Evolutionary conservation across 2,329 filamentous ascomycete species (phyloP), one percentile per base, ranked within the genome.

Genomic region (Cyphellophora europaea): DNA sequence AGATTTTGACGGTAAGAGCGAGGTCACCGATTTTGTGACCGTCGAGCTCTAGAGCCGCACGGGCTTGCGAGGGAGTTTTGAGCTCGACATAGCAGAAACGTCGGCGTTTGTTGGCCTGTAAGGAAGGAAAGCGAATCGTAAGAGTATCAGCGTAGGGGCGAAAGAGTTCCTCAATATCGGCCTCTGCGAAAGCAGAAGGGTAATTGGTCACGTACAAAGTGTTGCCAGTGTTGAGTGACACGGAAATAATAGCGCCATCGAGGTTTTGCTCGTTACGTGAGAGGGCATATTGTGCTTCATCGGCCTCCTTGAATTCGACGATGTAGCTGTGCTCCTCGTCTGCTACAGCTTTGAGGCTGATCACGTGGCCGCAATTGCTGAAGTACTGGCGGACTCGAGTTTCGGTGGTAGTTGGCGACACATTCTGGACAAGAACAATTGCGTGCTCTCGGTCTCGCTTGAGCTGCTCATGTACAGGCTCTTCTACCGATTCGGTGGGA

Each of bases 61-160:
- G 69, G 1, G 87, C 84, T 34, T 74, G 72, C n/a, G 70, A 68
- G 3, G 71, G 59, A 19, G 77, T 75, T 31, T 77, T 71, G 55
- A 95, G 95, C n/a, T 93, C 85, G 5, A 95, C 71, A 57, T 98
- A 98, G 64, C 88, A 95, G 63, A 98, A 98, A 15, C 91, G 81
- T 19, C 91, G 83, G 49, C 84, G 79, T 2, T 81, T 79, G 51
- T 95, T 89, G 57, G 73, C 87, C 55, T 93, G 93, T 33, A 98
- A 72, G 37, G 86, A 94, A 2, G 91, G 91, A 62, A 91, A 91
- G 14, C 91, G 80, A 34, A 96, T 72, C 50, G 80, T 84, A 36
- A 93, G 69, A 36, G 98, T 79, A 28, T 89, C 77, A 28, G 91
- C 91, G 51, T 79, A 89, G 38, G 67, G 55, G 41, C 71, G 56